Evolutionary conservation across 139 green algal genomes (phyloP).

Genomic region (Closterium sp.): DNA sequence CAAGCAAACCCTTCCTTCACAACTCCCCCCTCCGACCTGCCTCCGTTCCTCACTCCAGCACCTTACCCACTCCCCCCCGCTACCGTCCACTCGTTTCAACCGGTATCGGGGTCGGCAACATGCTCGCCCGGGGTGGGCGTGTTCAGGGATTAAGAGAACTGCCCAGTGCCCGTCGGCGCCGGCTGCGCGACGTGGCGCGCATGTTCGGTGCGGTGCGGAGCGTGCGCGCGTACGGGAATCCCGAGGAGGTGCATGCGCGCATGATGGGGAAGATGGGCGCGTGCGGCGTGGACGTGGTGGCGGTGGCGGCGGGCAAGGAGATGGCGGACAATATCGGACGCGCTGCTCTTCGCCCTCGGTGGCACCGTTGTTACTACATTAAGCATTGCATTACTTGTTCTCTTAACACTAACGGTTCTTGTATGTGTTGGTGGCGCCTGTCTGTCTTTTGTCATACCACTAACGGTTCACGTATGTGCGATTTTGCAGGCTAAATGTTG

Average conservation of each 20-base stretch:
- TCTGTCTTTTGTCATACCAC: too few relatives aligned
- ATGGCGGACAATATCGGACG: conserved; percentile 48
- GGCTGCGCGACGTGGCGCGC: conserved; percentile 15
- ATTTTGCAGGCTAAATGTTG: too few relatives aligned
- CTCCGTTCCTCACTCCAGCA: neutral
- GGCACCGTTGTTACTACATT: too few relatives aligned
- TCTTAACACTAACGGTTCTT: too few relatives aligned
- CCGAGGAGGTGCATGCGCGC: neutral
- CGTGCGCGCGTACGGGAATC: conserved; percentile 30
- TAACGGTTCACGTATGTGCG: too few relatives aligned
- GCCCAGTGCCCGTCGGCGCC: neutral
- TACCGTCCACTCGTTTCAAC: neutral
- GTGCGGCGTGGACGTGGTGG: conserved; percentile 34
- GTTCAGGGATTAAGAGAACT: conserved; percentile 45
- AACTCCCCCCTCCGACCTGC: neutral
- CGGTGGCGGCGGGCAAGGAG: conserved; percentile 33
- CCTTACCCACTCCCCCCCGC: neutral
- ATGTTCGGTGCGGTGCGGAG: too few relatives aligned
- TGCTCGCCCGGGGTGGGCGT: neutral
- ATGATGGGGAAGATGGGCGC: conserved; percentile 17
- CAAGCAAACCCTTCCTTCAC: too few relatives aligned
- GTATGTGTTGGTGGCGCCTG: too few relatives aligned
- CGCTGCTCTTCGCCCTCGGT: conserved; percentile 41
- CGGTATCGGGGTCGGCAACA: too few relatives aligned
- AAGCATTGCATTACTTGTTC: too few relatives aligned